These are phyloP conservation scores for Colletotrichum zoysiae DNA, from an alignment of 2,329 filamentous ascomycete genomes.

Conservation along the genomic window DNA sequence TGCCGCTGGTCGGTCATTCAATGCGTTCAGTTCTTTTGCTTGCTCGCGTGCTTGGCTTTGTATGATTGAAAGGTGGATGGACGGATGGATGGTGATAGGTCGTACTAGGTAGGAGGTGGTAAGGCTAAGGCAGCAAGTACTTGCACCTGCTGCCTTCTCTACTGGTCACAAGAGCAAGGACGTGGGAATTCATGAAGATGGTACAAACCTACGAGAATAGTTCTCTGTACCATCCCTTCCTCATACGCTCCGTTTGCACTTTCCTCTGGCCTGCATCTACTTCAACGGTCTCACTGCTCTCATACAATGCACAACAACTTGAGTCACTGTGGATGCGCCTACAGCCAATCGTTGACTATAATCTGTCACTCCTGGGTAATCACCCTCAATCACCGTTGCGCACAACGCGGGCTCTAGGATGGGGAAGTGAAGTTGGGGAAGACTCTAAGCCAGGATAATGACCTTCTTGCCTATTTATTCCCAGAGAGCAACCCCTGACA, in stretches of 20 bases:
- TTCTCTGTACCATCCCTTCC: background rate
- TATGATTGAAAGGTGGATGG: background rate
- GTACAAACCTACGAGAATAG: background rate
- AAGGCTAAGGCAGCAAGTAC: background rate
- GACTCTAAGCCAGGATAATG: constrained; percentile 4
- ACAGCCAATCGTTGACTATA: constrained; percentile 3
- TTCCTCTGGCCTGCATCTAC: background rate
- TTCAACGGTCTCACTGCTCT: constrained; percentile 4
- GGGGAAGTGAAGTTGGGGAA: constrained; percentile 25
- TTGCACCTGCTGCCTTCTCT: background rate
- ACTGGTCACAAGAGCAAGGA: background rate
- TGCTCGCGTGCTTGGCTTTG: background rate
- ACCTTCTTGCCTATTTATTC: background rate
- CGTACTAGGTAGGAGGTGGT: background rate
- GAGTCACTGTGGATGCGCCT: background rate
- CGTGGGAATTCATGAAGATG: background rate
- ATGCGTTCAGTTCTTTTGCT: constrained; percentile 16
- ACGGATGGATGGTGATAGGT: background rate
- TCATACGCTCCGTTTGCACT: background rate
- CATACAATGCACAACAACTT: background rate
- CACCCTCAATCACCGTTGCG: constrained; percentile 21
- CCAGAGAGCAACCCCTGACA: constrained; percentile 17
- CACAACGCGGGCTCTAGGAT: constrained; percentile 20
- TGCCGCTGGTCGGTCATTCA: constrained; percentile 8
- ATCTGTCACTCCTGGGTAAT: constrained; percentile 11